phyloP scores from a whole-genome alignment of 768 basidiomycete species.

The Epithele typhae region DNA sequence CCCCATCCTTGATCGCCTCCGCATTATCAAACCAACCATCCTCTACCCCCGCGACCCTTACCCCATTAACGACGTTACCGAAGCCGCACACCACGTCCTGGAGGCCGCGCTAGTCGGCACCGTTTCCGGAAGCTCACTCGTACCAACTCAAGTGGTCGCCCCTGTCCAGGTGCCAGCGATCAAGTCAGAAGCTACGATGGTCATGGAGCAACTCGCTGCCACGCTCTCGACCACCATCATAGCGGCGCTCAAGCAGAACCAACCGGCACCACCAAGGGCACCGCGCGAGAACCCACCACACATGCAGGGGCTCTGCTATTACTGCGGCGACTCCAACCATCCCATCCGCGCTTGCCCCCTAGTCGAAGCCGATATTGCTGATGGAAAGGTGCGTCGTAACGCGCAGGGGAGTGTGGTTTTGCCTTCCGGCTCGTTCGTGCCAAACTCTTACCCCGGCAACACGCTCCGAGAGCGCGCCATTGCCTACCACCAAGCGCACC shows the following conservation, averaged over 20 bases:
- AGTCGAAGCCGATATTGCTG: slow-evolving; percentile 9
- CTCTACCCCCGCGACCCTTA: slow-evolving; percentile 24
- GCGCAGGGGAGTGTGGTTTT: slow-evolving; percentile 22
- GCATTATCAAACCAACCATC: slow-evolving; percentile 19
- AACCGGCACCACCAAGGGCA: background rate
- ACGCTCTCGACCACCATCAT: background rate
- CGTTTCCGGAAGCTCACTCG: background rate
- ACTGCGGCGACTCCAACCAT: slow-evolving; percentile 23
- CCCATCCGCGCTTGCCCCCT: slow-evolving; percentile 21
- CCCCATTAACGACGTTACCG: slow-evolving; percentile 16
- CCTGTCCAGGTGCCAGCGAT: background rate
- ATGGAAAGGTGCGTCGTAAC: slow-evolving; percentile 21
- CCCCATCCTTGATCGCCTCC: slow-evolving; percentile 7
- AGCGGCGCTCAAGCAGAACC: background rate
- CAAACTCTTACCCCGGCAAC: slow-evolving; percentile 7
- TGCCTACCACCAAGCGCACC: background rate
- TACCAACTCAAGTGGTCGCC: too few relatives aligned
- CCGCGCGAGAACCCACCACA: background rate
- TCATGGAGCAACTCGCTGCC: background rate
- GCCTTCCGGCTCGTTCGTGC: slow-evolving; percentile 21
- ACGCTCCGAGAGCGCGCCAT: slow-evolving; percentile 2
- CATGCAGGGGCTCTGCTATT: background rate
- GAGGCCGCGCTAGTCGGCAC: background rate
- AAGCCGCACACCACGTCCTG: slow-evolving; percentile 19
- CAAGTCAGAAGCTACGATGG: background rate